Percentiles rank a stretch among this genome's conserved stretches.
phyloP scores from a whole-genome alignment of 805 yeast species.

The Wickerhamiella sorbophila region DNA sequence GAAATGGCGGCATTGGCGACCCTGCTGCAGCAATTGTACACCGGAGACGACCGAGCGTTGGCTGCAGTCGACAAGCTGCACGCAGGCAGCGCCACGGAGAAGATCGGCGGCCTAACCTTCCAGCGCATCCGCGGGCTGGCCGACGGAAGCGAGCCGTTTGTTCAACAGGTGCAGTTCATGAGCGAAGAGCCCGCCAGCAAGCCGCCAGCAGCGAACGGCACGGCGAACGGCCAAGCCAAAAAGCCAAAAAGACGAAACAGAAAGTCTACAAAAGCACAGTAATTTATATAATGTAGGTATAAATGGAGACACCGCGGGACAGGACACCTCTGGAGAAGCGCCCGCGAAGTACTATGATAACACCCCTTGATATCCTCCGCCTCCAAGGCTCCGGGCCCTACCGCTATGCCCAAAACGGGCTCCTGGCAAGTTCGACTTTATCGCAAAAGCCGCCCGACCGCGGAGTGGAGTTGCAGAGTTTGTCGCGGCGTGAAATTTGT shows the following conservation, averaged over 20 bases:
- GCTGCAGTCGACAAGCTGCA: constrained; percentile 21
- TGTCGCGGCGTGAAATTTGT: not conserved
- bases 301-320: constrained; percentile 9
- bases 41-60: constrained; percentile 24
- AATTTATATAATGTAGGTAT: not conserved
- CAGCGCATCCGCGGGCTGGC: constrained; percentile 4
- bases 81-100: constrained; percentile 18
- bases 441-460: not conserved
- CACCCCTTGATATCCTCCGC: constrained; percentile 5
- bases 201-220: too few species aligned
- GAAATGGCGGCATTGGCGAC: constrained; percentile 22
- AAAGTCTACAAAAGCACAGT: not conserved
- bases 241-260: not conserved
- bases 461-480: not conserved
- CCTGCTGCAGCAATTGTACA: constrained; percentile 21
- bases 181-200: not conserved
- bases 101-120: constrained; percentile 12
- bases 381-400: not conserved
- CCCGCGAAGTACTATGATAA: constrained; percentile 8
- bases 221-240: not conserved
- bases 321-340: not conserved
- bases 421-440: not conserved
- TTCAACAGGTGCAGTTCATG: not conserved
- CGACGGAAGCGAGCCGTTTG: not conserved
- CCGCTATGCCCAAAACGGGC: constrained; percentile 9